These are phyloP conservation scores for Cyclostephanos invisitatus DNA, from an alignment of 108 stramenopile genomes.

Conservation along the genomic window DNA sequence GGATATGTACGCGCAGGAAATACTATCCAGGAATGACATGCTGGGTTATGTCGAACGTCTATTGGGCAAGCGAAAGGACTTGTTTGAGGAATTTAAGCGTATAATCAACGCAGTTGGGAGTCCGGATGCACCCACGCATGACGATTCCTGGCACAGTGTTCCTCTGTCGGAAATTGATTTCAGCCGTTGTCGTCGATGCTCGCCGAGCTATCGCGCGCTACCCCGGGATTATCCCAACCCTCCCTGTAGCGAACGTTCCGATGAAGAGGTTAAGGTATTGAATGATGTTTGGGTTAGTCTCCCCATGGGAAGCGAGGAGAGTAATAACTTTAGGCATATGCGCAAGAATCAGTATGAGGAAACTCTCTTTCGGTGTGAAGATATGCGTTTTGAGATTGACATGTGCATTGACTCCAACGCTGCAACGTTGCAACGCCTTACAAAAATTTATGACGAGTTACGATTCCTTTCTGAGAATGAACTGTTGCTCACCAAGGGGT, in stretches of 20 bases:
- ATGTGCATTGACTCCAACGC: constrained; percentile 97
- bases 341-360: constrained; percentile 97
- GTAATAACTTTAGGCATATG: constrained; percentile 96
- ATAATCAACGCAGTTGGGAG: constrained; percentile 82
- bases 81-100: constrained; percentile 95
- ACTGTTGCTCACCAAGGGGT: constrained; percentile 21
- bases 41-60: constrained; percentile 89
- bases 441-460: constrained; percentile 96
- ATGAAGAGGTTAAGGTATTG: constrained; percentile 80
- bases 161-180: constrained; percentile 91
- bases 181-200: constrained; percentile 87
- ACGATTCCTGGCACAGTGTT: constrained; percentile 91
- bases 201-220: constrained; percentile 93
- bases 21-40: constrained; percentile 90
- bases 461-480: constrained; percentile 66
- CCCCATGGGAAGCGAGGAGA: constrained; percentile 96
- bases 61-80: constrained; percentile 87
- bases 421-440: constrained; percentile 81
- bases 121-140: constrained; percentile 55
- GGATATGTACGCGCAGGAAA: constrained; percentile 94
- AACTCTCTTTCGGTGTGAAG: constrained; percentile 94
- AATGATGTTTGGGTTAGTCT: constrained; percentile 97
- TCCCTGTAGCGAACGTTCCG: constrained; percentile 88
- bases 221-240: constrained; percentile 94
- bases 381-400: constrained; percentile 99